Base-by-base conservation (phyloP, 306 rosid species). In the Fragaria nilgerrensis region DNA sequence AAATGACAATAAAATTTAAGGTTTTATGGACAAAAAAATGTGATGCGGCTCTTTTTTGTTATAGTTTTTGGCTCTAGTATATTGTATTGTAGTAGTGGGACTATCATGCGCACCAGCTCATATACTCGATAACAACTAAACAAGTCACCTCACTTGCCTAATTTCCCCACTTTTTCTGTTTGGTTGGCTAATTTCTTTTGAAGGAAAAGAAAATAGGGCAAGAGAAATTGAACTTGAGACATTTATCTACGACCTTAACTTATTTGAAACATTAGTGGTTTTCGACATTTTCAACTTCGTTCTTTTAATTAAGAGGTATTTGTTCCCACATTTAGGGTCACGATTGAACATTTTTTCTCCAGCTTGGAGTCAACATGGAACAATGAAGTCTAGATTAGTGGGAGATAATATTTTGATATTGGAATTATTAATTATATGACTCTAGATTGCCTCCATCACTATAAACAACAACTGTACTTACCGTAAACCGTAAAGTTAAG, bases 101-200 rank as follows among this genome's bases (percentile, higher is more conserved):
- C 34, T 79, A 78, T 89, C 88, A 86, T 88, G 97, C 89, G 85
- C 74, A 85, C 92, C 98, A 94, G 97, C 98, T 94, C 89, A 89
- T 14, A 5, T 29, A 58, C 65, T 59, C 19, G 65, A 59, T 23
- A 32, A 12, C 65, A 11, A 25, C 48, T 44, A 10, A 44, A 32
- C 15, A 10, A 14, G 36, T 59, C 36, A 25, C 34, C 71, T 12
- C n/a, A 1, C 41, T 76, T 36, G 11, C 4, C 13, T 22, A 13
- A 23, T 65, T 75, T 36, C 27, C 27, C 25, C 52, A 23, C 49
- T 9, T 55, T 66, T 7, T n/a, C 27, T 56, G 14, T n/a, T 56
- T 56, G 29, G 10, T n/a, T 56, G 29, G 63, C 63, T 22, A 52
- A 52, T n/a, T 56, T n/a, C 14, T n/a, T 9, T 22, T 7, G 29